Evolutionary conservation across 1,139 yeast genomes (phyloP), one percentile per base, ranked within the genome.

Genomic region (Saccharomyces uvarum): DNA sequence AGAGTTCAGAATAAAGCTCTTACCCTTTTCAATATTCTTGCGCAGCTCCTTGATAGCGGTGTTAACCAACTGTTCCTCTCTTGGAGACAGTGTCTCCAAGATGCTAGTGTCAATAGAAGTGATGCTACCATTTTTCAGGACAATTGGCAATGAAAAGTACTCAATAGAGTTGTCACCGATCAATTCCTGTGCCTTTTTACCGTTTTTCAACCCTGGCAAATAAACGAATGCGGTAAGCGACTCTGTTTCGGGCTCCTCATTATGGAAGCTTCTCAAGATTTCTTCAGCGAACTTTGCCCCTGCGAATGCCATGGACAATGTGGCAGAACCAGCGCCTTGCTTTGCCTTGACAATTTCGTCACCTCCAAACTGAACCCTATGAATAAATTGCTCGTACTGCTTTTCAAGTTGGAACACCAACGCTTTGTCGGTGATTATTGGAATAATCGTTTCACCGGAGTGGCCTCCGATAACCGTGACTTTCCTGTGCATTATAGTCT

Each of bases 301-400:
- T 29, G 90, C 89, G 63, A 78, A 80, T 16, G 90, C 89, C 91
- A 85, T 85, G 1, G 88, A 82, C 61, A 85, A 76, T 14, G 91
- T 85, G 28, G 90, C 91, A 7, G 88, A 83, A 8, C 91, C 91
- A 46, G 83, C 84, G 58, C 90, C 90, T 61, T 83, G 78, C 69
- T 85, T 85, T 9, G 90, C 90, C 70, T 83, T 78, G 54, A 85
- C 90, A 47, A 85, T 89, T 69, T 85, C 91, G 69, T 85, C 91
- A 63, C 90, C 90, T 57, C 89, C 91, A 65, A 76, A 84, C 69
- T 84, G 89, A 27, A 85, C 88, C 60, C 89, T 74, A 63, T 82
- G 70, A 42, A 84, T 72, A 54, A 82, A 79, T 16, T 70, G 72
- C 38, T 75, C 73, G 63, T 77, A 77, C 49, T 73, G 70, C 11